A percentile compares a stretch with the other conserved stretches of the same genome.
Conservation (phyloP, 352 stramenopile genomes). For the Blastocystis sp. region DNA sequence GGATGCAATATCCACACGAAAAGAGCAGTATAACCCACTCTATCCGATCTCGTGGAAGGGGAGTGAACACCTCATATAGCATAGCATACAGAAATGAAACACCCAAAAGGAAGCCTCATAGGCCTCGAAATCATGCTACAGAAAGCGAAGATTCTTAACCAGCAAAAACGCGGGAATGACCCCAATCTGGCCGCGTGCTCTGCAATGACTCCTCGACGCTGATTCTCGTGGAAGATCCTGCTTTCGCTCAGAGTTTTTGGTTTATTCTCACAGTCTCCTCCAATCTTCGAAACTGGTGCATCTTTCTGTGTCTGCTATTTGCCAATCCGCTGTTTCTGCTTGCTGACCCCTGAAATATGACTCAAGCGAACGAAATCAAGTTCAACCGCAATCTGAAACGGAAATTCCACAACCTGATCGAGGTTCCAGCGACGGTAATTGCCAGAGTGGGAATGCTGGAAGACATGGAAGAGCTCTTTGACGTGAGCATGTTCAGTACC, state of each 20-base stretch:
- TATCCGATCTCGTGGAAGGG: too few species aligned
- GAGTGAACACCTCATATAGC: too few species aligned
- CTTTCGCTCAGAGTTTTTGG: too few species aligned
- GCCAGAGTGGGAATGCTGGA: constrained; percentile 32
- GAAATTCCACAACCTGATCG: constrained; percentile 62
- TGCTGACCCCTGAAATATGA: constrained; percentile 4
- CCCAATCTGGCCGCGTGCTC: background rate
- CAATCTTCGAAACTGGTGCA: too few species aligned
- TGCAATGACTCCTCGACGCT: background rate
- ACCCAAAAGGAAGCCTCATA: too few species aligned
- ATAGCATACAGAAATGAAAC: too few species aligned
- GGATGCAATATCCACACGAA: too few species aligned
- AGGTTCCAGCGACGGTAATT: constrained; percentile 24
- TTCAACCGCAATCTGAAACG: constrained; percentile 35
- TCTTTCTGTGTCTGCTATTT: too few species aligned
- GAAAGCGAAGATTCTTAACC: background rate
- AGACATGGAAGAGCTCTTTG: constrained; percentile 38
- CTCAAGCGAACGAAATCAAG: background rate
- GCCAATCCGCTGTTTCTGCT: background rate
- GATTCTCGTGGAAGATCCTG: too few species aligned
- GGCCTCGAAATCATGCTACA: background rate
- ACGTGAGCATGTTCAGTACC: constrained; percentile 3
- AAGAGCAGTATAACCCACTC: too few species aligned
- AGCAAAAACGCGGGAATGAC: background rate
- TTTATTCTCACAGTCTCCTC: too few species aligned